Percentiles rank a stretch among this genome's conserved stretches.
Evolutionary conservation across 192 early-diverging fungal species (phyloP).

Genomic region (Coemansia sp.): DNA sequence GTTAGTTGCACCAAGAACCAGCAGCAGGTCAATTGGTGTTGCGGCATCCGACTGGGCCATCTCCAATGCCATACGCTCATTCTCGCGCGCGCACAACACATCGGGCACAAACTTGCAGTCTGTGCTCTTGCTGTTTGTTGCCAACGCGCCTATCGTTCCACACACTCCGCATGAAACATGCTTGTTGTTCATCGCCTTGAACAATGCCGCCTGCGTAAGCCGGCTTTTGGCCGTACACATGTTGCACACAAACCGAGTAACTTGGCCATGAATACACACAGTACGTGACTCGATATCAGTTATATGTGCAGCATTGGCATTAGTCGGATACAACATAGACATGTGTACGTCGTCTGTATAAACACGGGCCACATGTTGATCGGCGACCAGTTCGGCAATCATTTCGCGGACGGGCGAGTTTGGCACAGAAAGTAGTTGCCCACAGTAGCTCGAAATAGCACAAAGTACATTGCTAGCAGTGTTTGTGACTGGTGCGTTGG

Average conservation of each 20-base stretch:
- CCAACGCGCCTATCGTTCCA: slow-evolving; percentile 12
- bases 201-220: slow-evolving; percentile 42
- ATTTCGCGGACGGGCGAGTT: slow-evolving; percentile 10
- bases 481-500: background rate
- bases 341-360: slow-evolving; percentile 33
- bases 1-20: slow-evolving; percentile 18
- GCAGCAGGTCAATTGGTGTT: slow-evolving; percentile 14
- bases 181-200: slow-evolving; percentile 25
- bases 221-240: slow-evolving; percentile 27
- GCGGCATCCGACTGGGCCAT: slow-evolving; percentile 24
- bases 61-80: slow-evolving; percentile 7
- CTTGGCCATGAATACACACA: slow-evolving; percentile 24
- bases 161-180: slow-evolving; percentile 27
- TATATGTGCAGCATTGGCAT: slow-evolving; percentile 5
- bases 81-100: slow-evolving; percentile 7
- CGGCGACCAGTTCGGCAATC: slow-evolving; percentile 6
- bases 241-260: slow-evolving; percentile 24
- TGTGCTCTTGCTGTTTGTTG: background rate
- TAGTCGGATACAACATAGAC: slow-evolving; percentile 7
- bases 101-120: slow-evolving; percentile 22
- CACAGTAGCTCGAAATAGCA: slow-evolving; percentile 32
- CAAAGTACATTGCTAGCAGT: background rate
- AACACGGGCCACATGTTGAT: slow-evolving; percentile 17
- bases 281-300: slow-evolving; percentile 20
- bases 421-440: slow-evolving; percentile 12